Percentiles rank a stretch among this genome's conserved stretches.
phyloP scores from a whole-genome alignment of 352 stramenopile species.

The Peronospora tabacina region DNA sequence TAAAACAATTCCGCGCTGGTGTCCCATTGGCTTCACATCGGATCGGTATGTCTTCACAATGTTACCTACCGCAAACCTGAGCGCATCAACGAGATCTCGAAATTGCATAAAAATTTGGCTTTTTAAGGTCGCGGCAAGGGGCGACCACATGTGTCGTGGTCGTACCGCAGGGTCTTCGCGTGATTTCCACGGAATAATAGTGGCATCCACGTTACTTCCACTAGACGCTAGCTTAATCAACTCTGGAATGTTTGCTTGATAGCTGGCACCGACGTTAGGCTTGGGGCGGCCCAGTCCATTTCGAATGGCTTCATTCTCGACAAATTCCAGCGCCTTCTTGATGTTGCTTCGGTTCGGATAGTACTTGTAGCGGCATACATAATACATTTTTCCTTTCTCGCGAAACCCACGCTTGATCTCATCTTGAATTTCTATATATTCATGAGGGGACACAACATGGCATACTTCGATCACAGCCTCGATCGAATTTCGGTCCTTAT shows the following conservation, averaged over 20 bases:
- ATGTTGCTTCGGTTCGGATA: slow-evolving; percentile 54
- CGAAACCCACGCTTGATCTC: slow-evolving; percentile 67
- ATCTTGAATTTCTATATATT: slow-evolving; percentile 62
- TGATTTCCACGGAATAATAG: slow-evolving; percentile 29
- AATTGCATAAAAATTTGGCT: slow-evolving; percentile 46
- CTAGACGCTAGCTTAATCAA: slow-evolving; percentile 24
- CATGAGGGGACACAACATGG: slow-evolving; percentile 62
- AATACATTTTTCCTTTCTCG: slow-evolving; percentile 56
- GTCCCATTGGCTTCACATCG: slow-evolving; percentile 30
- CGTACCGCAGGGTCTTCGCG: slow-evolving; percentile 17
- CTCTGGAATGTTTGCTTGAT: slow-evolving; percentile 46
- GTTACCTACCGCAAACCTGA: slow-evolving; percentile 62
- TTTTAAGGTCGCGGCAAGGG: slow-evolving; percentile 39
- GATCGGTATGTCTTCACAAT: slow-evolving; percentile 54
- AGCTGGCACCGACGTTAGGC: slow-evolving; percentile 56
- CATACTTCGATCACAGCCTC: slow-evolving; percentile 71
- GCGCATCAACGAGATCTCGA: slow-evolving; percentile 39
- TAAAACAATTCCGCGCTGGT: slow-evolving; percentile 60
- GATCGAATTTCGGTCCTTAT: slow-evolving; percentile 81
- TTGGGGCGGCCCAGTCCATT: slow-evolving; percentile 53
- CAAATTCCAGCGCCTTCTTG: slow-evolving; percentile 57
- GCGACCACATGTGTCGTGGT: slow-evolving; percentile 62
- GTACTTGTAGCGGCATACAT: slow-evolving; percentile 79
- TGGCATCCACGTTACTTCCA: slow-evolving; percentile 15
- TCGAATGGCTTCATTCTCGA: slow-evolving; percentile 67